phyloP scores from a whole-genome alignment of 1,139 yeast species.

The Nakaseomyces bracarensis region DNA sequence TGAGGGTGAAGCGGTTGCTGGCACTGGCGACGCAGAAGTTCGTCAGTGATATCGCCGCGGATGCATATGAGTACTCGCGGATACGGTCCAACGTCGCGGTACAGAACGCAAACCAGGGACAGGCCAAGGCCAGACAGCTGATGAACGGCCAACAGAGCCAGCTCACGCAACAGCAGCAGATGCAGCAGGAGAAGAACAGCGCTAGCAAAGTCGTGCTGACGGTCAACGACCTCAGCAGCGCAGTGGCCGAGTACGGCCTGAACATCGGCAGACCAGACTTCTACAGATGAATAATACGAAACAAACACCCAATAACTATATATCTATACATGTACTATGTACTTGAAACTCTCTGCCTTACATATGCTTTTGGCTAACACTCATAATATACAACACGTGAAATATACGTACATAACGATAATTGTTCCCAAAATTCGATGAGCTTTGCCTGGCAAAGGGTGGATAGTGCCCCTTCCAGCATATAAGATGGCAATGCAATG shows the following conservation, averaged over 20 bases:
- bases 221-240: constrained; percentile 31
- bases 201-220: constrained; percentile 34
- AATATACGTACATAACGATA: too few relatives aligned
- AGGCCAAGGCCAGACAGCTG: constrained; percentile 69
- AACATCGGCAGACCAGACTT: constrained; percentile 89
- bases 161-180: constrained; percentile 30
- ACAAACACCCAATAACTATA: constrained; percentile 11
- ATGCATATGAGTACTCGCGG: constrained; percentile 91
- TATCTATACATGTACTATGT: too few relatives aligned
- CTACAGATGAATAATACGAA: constrained; percentile 44
- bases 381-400: too few relatives aligned
- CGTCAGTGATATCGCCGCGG: constrained; percentile 87
- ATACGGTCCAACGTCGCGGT: constrained; percentile 80
- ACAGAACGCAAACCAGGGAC: constrained; percentile 77
- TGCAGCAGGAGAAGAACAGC: constrained; percentile 37
- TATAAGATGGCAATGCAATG: too few relatives aligned
- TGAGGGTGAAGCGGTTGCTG: constrained; percentile 70
- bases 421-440: too few relatives aligned
- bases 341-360: too few relatives aligned
- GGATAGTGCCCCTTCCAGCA: too few relatives aligned
- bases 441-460: too few relatives aligned
- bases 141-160: constrained; percentile 45
- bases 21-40: constrained; percentile 96
- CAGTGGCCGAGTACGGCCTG: constrained; percentile 76
- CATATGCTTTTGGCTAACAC: too few relatives aligned